These are phyloP conservation scores for Erythrophleum fordii DNA, from an alignment of 306 rosid genomes.

Conservation along the genomic window DNA sequence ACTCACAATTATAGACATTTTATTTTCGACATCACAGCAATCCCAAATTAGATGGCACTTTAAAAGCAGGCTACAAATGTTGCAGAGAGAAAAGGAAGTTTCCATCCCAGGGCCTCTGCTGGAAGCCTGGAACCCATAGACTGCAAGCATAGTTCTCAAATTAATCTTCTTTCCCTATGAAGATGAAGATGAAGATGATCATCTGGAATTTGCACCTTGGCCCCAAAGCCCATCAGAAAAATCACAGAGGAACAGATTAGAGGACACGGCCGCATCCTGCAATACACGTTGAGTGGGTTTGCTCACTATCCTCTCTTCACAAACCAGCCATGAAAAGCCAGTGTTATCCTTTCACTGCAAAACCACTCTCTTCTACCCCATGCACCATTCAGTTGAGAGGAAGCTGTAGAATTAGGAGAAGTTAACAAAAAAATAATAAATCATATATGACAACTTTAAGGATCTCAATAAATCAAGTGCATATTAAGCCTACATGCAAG, in stretches of 20 bases:
- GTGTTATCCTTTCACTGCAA: slow-evolving; percentile 2
- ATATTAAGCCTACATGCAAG: slow-evolving; percentile 26
- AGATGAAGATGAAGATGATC: not conserved
- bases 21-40: not conserved
- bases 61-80: slow-evolving; percentile 9
- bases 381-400: slow-evolving; percentile 20
- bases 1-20: not conserved
- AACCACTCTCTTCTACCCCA: not conserved
- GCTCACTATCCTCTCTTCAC: slow-evolving; percentile 5
- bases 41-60: slow-evolving; percentile 17
- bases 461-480: slow-evolving; percentile 12
- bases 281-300: not conserved
- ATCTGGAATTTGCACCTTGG: slow-evolving; percentile 11
- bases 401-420: slow-evolving; percentile 24
- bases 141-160: slow-evolving; percentile 18
- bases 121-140: not conserved
- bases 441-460: slow-evolving; percentile 1
- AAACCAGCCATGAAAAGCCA: slow-evolving; percentile 1
- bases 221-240: slow-evolving; percentile 10
- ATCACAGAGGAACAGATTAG: not conserved
- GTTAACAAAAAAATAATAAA: not conserved
- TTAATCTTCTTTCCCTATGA: not conserved
- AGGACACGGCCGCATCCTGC: slow-evolving; percentile 18
- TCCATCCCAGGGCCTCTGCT: slow-evolving; percentile 18
- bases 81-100: not conserved